Base-by-base conservation (phyloP, 768 basidiomycete species). In the Serendipita sp. region DNA sequence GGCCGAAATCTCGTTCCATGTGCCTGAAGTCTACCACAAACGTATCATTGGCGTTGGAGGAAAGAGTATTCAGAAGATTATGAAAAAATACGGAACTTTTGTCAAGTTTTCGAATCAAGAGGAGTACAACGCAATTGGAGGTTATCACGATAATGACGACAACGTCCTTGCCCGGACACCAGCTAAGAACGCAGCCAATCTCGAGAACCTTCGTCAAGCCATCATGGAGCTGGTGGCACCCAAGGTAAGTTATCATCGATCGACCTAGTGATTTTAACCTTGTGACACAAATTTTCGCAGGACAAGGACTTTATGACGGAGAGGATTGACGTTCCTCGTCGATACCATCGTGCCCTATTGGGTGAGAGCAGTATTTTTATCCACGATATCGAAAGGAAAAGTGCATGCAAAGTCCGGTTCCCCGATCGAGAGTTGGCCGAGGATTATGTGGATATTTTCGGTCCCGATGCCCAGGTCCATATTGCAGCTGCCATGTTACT, bases 31-130 rank as follows among this genome's bases (percentile, higher is more conserved):
- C 52, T 98, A 97, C 73, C 95, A 98, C 78, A 98, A 97, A 74
- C 89, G 96, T 67, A 99, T 99, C 73, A 99, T 99, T 69, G 95
- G 95, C 66, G 94, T 97, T 41, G 94, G 92, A 38, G 95, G 95
- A 34, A 86, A 93, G 71, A 98, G 92, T 75, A 97, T 99, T 66
- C 95, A 98, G 74, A 84, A 92, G 66, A 98, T 99, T 75, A 99
- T 99, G 95, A 97, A 97, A 79, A 92, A 95, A 73, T 96, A 88
- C 69, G 95, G 95, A n/a, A 95, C 97, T 23, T 98, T 97, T 75
- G 95, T 99, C 75, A 98, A 98, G 76, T 99, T 98, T 71, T 91
- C 91, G 28, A 98, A 97, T 73, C 91, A 91, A 10, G 95, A 98
- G 70, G 95, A 98, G 73, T 96, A 94, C 74, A 92, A 92, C 44